Evolutionary conservation across 2,329 filamentous ascomycete genomes (phyloP).

Genomic region (Apiospora aurea): DNA sequence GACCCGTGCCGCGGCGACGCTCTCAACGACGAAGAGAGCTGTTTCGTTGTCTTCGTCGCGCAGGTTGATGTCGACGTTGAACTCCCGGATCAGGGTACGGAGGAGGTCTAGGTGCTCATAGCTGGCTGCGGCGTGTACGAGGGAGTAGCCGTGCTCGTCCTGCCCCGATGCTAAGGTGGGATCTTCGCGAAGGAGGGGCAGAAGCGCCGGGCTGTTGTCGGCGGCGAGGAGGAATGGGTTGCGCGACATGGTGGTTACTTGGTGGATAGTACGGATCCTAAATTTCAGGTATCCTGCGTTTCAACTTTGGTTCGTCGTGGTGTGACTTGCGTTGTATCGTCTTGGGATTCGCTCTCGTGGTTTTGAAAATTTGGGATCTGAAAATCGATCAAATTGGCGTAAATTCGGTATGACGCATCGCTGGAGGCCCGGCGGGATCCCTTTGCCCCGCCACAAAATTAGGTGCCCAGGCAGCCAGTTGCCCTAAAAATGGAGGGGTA

Average conservation of each 20-base stretch:
- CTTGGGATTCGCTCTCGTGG: no score
- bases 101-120: constrained; percentile 88
- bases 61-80: constrained; percentile 80
- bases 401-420: constrained; percentile 23
- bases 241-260: constrained; percentile 49
- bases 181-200: constrained; percentile 76
- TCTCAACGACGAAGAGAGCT: constrained; percentile 92
- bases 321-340: not conserved
- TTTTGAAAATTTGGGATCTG: not conserved
- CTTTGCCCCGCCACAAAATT: constrained; percentile 23
- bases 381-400: not conserved
- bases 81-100: constrained; percentile 75
- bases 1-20: constrained; percentile 75
- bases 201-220: constrained; percentile 77
- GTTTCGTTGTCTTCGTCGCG: constrained; percentile 93
- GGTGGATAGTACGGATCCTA: not conserved
- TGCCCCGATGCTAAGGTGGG: constrained; percentile 80
- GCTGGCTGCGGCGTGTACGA: constrained; percentile 90
- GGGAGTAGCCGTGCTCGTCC: constrained; percentile 92
- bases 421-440: not conserved
- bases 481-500: constrained; percentile 21
- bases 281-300: no score
- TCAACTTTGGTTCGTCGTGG: not conserved
- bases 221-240: constrained; percentile 82
- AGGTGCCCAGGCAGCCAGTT: not conserved